Percentiles rank a stretch among this genome's conserved stretches.
Conservation (phyloP, 2,329 filamentous ascomycete genomes). For the Juglanconis oblonga region DNA sequence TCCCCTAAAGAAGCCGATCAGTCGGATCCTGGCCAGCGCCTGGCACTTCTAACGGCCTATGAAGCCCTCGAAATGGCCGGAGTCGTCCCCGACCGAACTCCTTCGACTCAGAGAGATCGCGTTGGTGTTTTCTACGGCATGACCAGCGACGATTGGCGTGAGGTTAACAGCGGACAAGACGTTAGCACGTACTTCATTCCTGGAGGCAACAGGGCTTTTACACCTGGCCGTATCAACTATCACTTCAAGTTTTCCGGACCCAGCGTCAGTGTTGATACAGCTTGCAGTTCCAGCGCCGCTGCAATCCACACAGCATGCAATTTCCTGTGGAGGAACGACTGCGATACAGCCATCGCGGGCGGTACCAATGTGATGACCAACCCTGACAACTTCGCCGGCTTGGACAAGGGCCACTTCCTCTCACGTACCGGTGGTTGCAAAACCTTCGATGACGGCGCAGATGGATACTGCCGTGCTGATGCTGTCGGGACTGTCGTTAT, state of each 20-base stretch:
- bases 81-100: slow-evolving; percentile 20
- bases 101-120: slow-evolving; percentile 36
- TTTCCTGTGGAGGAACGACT: slow-evolving; percentile 59
- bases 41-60: slow-evolving; percentile 11
- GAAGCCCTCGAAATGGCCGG: slow-evolving; percentile 43
- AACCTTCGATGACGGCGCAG: slow-evolving; percentile 30
- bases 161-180: slow-evolving; percentile 54
- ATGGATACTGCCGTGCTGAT: slow-evolving; percentile 53
- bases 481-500: no score
- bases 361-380: slow-evolving; percentile 63
- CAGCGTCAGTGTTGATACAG: slow-evolving; percentile 36
- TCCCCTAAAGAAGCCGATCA: slow-evolving; percentile 14
- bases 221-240: slow-evolving; percentile 35
- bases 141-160: slow-evolving; percentile 52
- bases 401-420: slow-evolving; percentile 61
- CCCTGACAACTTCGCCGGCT: slow-evolving; percentile 60
- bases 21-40: slow-evolving; percentile 14
- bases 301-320: slow-evolving; percentile 40
- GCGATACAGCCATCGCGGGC: slow-evolving; percentile 61
- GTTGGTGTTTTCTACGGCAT: slow-evolving; percentile 64
- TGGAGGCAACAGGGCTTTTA: slow-evolving; percentile 28
- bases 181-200: slow-evolving; percentile 21
- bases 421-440: slow-evolving; percentile 38
- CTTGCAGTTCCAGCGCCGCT: slow-evolving; percentile 34
- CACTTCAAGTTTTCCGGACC: slow-evolving; percentile 33